Evolutionary conservation across 1,284 basidiomycete genomes (phyloP), one percentile per base, ranked within the genome.

Genomic region (Cryptococcus floricola): DNA sequence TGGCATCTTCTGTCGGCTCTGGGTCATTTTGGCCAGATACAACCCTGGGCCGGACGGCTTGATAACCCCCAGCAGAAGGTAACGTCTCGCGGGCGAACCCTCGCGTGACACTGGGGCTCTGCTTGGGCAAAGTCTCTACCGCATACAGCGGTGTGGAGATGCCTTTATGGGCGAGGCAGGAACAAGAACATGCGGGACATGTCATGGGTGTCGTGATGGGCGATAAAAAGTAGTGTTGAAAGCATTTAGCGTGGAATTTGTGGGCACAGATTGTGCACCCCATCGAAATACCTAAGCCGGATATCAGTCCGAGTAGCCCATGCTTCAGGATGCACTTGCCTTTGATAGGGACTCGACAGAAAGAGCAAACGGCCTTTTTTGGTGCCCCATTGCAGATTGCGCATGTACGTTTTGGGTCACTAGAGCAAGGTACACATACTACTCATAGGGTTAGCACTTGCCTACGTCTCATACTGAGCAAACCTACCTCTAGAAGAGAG

Each of bases 301-400:
- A 61, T 55, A 38, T 27, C n/a, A 16, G 48, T 28, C 16, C 18
- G 25, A 34, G 31, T 8, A 10, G 10, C 7, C 7, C 10, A 34
- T 34, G 31, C 7, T 6, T 39, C 19, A n/a, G 25, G 38, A 12
- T 28, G 19, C 3, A 74, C 81, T 45, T 62, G 85, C 89, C 88
- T 81, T 84, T 87, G 56, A 89, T 84, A 4, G 88, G 87, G 18
- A 90, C 79, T 42, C 88, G 82, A 71, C 89, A 91, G 37, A 89
- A 81, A 0, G 86, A 82, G 68, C 89, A 91, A 1, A 76, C 73
- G 0, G 85, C 80, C 65, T 79, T 77, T 12, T 70, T 73, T 50
- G 79, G 77, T 34, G 78, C 72, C 8, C 70, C 71, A 25, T 74
- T 75, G 61, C 87, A 89, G 13, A 75, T 67, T 2, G 75, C 66